Percentiles rank a stretch among this genome's conserved stretches.
These are phyloP conservation scores for Brassica balearica DNA, from an alignment of 441 rosid genomes.

Conservation along the genomic window DNA sequence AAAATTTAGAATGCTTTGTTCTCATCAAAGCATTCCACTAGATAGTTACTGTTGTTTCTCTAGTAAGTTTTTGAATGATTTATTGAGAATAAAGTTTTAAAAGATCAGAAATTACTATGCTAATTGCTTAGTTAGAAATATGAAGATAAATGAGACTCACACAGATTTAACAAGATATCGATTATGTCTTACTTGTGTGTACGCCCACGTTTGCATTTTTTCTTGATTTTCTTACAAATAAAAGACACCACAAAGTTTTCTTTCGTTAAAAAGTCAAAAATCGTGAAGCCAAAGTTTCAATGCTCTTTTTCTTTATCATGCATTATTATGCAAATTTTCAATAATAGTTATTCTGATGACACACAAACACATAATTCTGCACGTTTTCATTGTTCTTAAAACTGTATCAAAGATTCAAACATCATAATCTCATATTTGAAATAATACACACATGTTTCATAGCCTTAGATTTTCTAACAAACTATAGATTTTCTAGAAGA, in stretches of 20 bases:
- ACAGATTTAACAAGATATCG: neutral
- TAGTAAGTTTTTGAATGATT: no score
- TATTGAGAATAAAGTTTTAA: no score
- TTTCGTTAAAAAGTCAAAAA: neutral
- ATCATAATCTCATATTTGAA: neutral
- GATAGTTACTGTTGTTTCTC: no score
- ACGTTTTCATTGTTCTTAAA: constrained; percentile 3
- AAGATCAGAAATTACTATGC: no score
- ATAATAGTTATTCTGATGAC: neutral
- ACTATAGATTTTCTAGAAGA: neutral
- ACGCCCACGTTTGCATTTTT: neutral
- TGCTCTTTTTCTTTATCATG: neutral
- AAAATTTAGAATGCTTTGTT: no score
- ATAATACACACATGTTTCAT: neutral
- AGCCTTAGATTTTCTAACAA: neutral
- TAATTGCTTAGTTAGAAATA: no score
- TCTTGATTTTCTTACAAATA: neutral
- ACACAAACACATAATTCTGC: neutral
- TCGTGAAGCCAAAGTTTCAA: neutral
- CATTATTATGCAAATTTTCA: neutral
- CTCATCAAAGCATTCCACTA: no score
- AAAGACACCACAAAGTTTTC: neutral
- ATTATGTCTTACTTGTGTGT: neutral
- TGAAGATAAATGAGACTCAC: neutral
- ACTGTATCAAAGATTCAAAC: neutral